These are phyloP conservation scores for Epichloe festucae DNA, from an alignment of 2,329 filamentous ascomycete species.

Conservation along the genomic window DNA sequence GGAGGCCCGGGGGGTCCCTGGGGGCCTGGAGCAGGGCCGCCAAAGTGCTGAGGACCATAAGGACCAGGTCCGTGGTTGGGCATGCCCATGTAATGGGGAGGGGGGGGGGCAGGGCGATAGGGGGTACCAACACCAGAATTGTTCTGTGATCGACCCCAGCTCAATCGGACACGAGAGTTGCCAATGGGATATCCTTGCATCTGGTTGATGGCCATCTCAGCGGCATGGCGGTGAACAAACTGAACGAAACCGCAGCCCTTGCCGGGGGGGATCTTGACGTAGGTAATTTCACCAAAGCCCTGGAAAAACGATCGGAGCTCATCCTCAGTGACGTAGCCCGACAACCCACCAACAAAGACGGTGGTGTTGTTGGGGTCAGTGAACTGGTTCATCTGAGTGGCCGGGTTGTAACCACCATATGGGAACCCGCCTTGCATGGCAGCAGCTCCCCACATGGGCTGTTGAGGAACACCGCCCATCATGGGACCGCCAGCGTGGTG, in stretches of 20 bases:
- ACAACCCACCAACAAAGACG: slow-evolving; percentile 93
- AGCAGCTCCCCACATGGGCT: slow-evolving; percentile 30
- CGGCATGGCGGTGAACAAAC: slow-evolving; percentile 95
- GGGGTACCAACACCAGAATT: slow-evolving; percentile 97
- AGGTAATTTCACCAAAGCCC: slow-evolving; percentile 97
- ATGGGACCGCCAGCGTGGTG: slow-evolving; percentile 31
- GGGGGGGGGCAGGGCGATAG: slow-evolving; percentile 84
- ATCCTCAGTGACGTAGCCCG: slow-evolving; percentile 96
- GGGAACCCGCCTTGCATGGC: slow-evolving; percentile 22
- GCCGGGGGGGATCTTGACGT: slow-evolving; percentile 99
- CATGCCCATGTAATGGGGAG: slow-evolving; percentile 42
- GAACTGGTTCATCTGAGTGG: slow-evolving; percentile 86
- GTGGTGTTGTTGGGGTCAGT: slow-evolving; percentile 99
- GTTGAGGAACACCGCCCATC: slow-evolving; percentile 30
- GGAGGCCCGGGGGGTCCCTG: slow-evolving; percentile 25
- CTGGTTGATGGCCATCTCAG: slow-evolving; percentile 99
- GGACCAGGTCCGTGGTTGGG: slow-evolving; percentile 29
- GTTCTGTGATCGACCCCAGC: slow-evolving; percentile 97
- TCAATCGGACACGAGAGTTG: slow-evolving; percentile 93
- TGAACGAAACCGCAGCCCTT: slow-evolving; percentile 99
- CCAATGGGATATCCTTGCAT: slow-evolving; percentile 99
- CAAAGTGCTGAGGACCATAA: slow-evolving; percentile 26
- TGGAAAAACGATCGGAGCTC: slow-evolving; percentile 99
- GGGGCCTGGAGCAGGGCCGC: slow-evolving; percentile 24
- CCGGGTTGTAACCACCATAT: slow-evolving; percentile 34